Evolutionary conservation across 306 rosid genomes (phyloP), one percentile per base, ranked within the genome.

Genomic region (Medicago truncatula): DNA sequence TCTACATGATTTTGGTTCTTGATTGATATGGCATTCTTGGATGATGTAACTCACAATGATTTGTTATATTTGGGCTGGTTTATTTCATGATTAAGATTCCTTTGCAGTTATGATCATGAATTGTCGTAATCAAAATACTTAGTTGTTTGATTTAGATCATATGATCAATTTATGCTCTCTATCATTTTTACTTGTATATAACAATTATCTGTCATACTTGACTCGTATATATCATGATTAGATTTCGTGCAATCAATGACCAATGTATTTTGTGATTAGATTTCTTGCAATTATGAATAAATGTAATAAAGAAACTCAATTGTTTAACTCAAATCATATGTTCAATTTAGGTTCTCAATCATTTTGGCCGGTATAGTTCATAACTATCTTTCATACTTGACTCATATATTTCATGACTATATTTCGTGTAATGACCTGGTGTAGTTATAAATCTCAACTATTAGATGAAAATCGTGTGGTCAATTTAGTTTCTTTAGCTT

Each of bases 401-500:
- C 4, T 15, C 20, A 5, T 16, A 16, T 52, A 50, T 50, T 8
- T 50, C 20, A 7, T n/a, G 3, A n/a, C n/a, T 50, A n/a, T 1
- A 50, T 50, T 50, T 15, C 3, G 3, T 50, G 17, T 8, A n/a
- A 14, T 40, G 44, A 8, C 8, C 2, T 40, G 3, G 2, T 6
- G 38, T 34, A 34, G 7, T 34, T 1, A 40, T 7, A 40, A 40
- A 40, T 8, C 44, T 40, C 44, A 2, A 40, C 44, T 9, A 40
- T 40, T 2, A 8, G 12, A 47, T 47, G 6, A 47, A 3, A 47
- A 13, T 34, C 38, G 8, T 7, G 13, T 47, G 13, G 2, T 14
- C 17, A 14, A 11, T 44, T 9, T 44, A 44, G 47, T 74, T 61
- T 56, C 36, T 70, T 60, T 14, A 18, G 52, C 46, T 60, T 82